phyloP scores from a whole-genome alignment of 768 basidiomycete species.

The Candolleomyces eurysporus region DNA sequence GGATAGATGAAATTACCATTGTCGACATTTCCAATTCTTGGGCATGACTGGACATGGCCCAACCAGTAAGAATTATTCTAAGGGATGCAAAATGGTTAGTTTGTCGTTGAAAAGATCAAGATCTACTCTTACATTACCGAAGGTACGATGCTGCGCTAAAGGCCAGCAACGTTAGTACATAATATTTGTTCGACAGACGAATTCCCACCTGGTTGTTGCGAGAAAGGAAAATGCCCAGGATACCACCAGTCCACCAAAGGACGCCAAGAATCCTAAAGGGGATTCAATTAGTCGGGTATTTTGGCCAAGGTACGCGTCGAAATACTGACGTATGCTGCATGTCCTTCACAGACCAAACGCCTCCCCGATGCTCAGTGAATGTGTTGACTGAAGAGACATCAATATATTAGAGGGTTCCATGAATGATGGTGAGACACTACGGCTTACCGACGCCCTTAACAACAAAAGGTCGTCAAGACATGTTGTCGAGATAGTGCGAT shows the following conservation, averaged over 20 bases:
- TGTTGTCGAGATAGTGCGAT: neutral
- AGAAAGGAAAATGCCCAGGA: conserved; percentile 82
- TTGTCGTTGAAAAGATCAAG: neutral
- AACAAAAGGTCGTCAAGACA: too few species aligned
- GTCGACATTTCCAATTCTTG: conserved; percentile 86
- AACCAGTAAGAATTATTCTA: conserved; percentile 88
- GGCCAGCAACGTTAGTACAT: neutral
- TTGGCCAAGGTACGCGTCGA: neutral
- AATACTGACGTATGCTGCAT: conserved; percentile 86
- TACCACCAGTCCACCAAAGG: conserved; percentile 89
- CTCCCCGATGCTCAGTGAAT: conserved; percentile 87
- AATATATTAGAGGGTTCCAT: neutral
- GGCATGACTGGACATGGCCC: conserved; percentile 89
- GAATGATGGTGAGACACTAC: neutral
- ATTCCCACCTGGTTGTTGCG: conserved; percentile 67
- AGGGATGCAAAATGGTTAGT: neutral
- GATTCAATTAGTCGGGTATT: neutral
- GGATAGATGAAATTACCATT: conserved; percentile 42
- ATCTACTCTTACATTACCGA: conserved; percentile 60
- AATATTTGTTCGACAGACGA: neutral
- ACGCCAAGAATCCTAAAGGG: conserved; percentile 64
- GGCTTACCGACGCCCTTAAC: conserved; percentile 53
- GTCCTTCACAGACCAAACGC: conserved; percentile 84
- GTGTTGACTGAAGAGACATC: conserved; percentile 65
- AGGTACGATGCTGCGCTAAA: conserved; percentile 76